These are phyloP conservation scores for Phytophthora fragariaefolia DNA, from an alignment of 352 stramenopile species.

Conservation along the genomic window DNA sequence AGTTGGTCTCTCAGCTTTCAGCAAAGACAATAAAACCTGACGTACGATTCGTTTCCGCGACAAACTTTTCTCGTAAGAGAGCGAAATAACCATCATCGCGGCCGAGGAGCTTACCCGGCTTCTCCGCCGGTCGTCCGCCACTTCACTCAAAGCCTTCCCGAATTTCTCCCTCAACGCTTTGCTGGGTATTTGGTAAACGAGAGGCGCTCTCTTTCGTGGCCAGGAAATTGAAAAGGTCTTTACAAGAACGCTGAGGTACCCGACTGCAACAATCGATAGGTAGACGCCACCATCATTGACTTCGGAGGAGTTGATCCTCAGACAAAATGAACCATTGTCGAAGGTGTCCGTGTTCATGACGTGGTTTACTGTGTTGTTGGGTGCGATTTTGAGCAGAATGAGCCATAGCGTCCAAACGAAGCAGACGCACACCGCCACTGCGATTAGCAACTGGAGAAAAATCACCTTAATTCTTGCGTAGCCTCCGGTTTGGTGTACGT, in stretches of 20 bases:
- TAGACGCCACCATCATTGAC: too few relatives aligned
- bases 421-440: neutral
- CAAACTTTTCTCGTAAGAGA: too few relatives aligned
- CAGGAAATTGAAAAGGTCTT: neutral
- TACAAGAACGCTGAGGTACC: neutral
- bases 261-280: neutral
- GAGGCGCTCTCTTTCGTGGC: neutral
- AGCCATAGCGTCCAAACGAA: slow-evolving; percentile 27
- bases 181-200: neutral
- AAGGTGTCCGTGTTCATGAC: slow-evolving; percentile 31
- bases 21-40: neutral
- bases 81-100: neutral
- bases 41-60: too few relatives aligned
- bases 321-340: slow-evolving; percentile 36
- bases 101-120: neutral
- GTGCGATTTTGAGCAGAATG: slow-evolving; percentile 13
- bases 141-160: neutral
- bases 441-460: too few relatives aligned
- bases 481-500: too few relatives aligned
- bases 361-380: slow-evolving; percentile 22
- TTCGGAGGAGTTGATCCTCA: too few relatives aligned
- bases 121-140: neutral
- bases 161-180: too few relatives aligned
- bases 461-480: too few relatives aligned
- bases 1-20: too few relatives aligned